Base-by-base conservation (phyloP, 2,329 filamentous ascomycete genomes). In the Curvularia spicifera region DNA sequence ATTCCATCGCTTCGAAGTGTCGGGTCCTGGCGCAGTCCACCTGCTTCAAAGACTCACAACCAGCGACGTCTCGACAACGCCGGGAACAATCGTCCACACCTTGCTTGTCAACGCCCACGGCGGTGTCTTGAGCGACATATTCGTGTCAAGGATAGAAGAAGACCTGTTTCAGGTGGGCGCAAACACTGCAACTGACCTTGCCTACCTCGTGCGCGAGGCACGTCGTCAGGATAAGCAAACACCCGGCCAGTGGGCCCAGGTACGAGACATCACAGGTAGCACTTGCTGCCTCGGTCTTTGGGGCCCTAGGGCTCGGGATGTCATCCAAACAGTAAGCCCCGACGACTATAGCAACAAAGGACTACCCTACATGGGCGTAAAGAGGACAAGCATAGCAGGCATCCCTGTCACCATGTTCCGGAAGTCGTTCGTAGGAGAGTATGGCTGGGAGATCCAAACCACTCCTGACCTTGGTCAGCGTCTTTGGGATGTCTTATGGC, bases 211-310 rank as follows among this genome's bases (percentile, higher is more conserved):
- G 1, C 78, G 81, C 2, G 83, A 86, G 67, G 85, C 86, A 1
- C 81, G 81, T 2, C 64, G 71, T 3, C 84, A 87, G 56, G 75
- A 69, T 1, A 75, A 79, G 54, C 63, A 66, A 0, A 74, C 64
- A 1, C 79, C 83, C 0, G 70, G 67, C 4, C 68, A 78, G 42
- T 82, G 78, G 73, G 81, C 80, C 0, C 79, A 83, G 15, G 83
- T 88, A 0, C 81, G 82, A 31, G 86, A 89, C 42, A 79, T 87
- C 44, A 89, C 86, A 0, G 83, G 84, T 1, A 82, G 79, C 3
- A 87, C 85, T 0, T 88, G 85, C 67, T 84, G 83, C 57, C 79
- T 89, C 20, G 86, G 86, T 0, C 82, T 89, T 15, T 89, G 86
- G 85, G 86, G 86, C 0, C 87, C 87, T 44, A 79, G 76, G 10